Base-by-base conservation (phyloP, 2,329 filamentous ascomycete species). In the Neopestalotiopsis rosae region DNA sequence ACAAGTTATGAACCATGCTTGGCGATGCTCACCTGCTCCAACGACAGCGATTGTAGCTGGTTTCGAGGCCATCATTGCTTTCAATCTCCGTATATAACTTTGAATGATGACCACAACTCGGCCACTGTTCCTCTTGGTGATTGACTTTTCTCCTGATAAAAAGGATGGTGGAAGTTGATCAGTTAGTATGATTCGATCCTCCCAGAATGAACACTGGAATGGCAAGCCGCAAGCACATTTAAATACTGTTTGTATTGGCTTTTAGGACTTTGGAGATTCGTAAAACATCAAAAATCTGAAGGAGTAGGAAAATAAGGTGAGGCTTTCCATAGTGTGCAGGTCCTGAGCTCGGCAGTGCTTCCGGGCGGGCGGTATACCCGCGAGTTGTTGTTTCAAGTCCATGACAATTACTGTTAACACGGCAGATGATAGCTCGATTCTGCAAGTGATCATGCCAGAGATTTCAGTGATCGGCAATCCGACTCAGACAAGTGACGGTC, bases 31-130 rank as follows among this genome's bases (percentile, higher is more conserved):
- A 56, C 62, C 62, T 65, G 62, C 24, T 17, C 62, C 62, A 3
- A 65, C 62, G 12, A 65, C 45, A 10, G 62, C 62, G 7, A 65
- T 52, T 65, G n/a, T 65, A 20, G 45, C 62, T 20, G 62, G 38
- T 17, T 56, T 56, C 9, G 17, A 5, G 45, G n/a, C 24, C 62
- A 65, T 65, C 17, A 3, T 62, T 30, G 13, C 5, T 3, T 4
- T 3, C 9, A 34, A 12, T 7, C 45, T 12, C 4, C 6, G 9
- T 24, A 9, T 52, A 52, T 9, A 10, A 52, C 7, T 6, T 49
- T 9, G 17, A 24, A 9, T 7, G 10, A n/a, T 49, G 42, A 12
- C 7, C 9, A 6, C n/a, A 2, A 52, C 45, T 28, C 24, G 3
- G 24, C 4, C 3, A 3, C 24, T 28, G 3, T 28, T 4, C 4